Base-by-base conservation (phyloP, 257 asterid genomes). In the Solanum ossicruentum region DNA sequence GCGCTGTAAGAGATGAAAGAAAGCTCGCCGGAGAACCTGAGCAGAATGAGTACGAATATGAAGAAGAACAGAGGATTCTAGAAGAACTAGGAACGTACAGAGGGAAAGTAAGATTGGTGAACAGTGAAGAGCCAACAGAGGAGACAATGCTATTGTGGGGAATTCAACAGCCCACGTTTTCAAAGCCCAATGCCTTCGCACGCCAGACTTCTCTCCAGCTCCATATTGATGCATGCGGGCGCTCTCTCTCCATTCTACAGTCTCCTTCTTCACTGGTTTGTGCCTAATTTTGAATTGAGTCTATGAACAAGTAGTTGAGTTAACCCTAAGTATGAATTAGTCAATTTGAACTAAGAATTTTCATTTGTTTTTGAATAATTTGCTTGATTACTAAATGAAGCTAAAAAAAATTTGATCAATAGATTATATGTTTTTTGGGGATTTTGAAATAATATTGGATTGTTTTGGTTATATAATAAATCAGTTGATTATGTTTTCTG, bases 71-170 rank as follows among this genome's bases (percentile, higher is more conserved):
- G 65, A 66, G 84, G 78, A 89, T 86, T 78, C 88, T 82, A 61
- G 81, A 66, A 60, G 95, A 83, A 56, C 80, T 95, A 84, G 98
- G 98, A 12, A 87, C 88, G 11, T 95, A 91, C 87, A 88, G 78
- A 49, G 98, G 96, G 39, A 87, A 88, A 87, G 94, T 90, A n/a
- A 88, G 87, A 82, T 26, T 94, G 12, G 90, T 94, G 23, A 86
- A 84, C 65, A 89, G 88, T 54, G 89, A 88, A 51, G 88, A 82
- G n/a, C 87, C 87, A 23, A 32, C 83, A 77, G 99, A 92, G 85
- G 98, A 95, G 84, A 94, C 92, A 49, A 92, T 94, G 96, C 88
- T 95, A 61, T 89, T 95, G 8, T 94, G 99, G 99, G 98, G 92
- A 86, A 90, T 94, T 77, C 98, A 95, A 83, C 99, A 95, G 88